These are phyloP conservation scores for Phytophthora cactorum DNA, from an alignment of 352 stramenopile genomes.

Conservation along the genomic window DNA sequence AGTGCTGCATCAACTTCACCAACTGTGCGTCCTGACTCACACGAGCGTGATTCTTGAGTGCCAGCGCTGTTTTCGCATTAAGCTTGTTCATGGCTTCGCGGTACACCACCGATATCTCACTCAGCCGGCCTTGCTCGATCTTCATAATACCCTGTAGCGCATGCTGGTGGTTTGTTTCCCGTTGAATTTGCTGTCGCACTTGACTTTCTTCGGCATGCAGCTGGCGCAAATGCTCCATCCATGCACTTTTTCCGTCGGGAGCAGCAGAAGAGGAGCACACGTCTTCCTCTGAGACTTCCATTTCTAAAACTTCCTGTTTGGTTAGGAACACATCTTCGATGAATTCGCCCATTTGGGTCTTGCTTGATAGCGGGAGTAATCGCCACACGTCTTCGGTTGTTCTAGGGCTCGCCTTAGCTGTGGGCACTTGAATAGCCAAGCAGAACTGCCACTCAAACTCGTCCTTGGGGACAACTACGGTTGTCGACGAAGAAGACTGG, in stretches of 20 bases:
- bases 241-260: constrained; percentile 37
- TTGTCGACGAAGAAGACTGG: constrained; percentile 7
- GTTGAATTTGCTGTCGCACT: constrained; percentile 60
- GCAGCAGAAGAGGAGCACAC: constrained; percentile 50
- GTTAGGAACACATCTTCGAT: constrained; percentile 60
- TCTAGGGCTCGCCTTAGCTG: constrained; percentile 9
- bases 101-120: constrained; percentile 62
- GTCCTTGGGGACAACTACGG: constrained; percentile 24
- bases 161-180: constrained; percentile 59
- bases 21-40: constrained; percentile 68
- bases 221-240: constrained; percentile 58
- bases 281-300: constrained; percentile 72
- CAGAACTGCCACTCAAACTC: constrained; percentile 58
- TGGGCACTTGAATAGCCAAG: constrained; percentile 42
- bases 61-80: constrained; percentile 45
- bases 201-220: constrained; percentile 62
- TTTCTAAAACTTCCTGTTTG: constrained; percentile 60
- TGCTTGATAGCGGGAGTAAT: constrained; percentile 57
- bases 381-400: constrained; percentile 49
- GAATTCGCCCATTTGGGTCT: constrained; percentile 58
- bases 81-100: constrained; percentile 61
- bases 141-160: constrained; percentile 74
- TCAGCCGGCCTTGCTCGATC: constrained; percentile 74
- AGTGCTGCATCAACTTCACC: constrained; percentile 72
- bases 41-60: constrained; percentile 61